A percentile compares a stretch with the other conserved stretches of the same genome.
These are phyloP conservation scores for Chlamydomonas urium DNA, from an alignment of 139 green algal species.

Conservation along the genomic window DNA sequence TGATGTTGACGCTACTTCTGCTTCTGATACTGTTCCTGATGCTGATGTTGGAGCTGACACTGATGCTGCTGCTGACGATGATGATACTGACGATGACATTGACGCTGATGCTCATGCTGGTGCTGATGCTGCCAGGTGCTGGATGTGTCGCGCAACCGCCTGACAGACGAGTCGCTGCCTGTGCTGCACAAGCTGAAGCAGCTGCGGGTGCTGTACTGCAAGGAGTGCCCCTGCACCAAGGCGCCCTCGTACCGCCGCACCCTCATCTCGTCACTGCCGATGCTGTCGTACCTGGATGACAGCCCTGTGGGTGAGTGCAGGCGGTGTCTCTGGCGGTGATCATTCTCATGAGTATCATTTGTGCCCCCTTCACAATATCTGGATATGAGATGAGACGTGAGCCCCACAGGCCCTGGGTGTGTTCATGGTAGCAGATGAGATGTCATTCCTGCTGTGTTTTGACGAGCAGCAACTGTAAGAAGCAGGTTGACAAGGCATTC, in stretches of 20 bases:
- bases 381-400: constrained; percentile 7
- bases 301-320: constrained; percentile 15
- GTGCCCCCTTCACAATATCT: too few relatives aligned
- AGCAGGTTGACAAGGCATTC: constrained; percentile 7
- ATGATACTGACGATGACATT: too few relatives aligned
- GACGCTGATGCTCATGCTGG: too few relatives aligned
- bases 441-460: too few relatives aligned
- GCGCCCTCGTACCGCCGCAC: neutral
- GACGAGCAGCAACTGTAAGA: constrained; percentile 7
- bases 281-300: constrained; percentile 22
- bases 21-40: too few relatives aligned
- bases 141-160: neutral
- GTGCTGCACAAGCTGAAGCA: neutral
- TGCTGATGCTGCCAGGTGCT: constrained; percentile 1
- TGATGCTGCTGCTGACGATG: too few relatives aligned
- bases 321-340: too few relatives aligned
- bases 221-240: constrained; percentile 2
- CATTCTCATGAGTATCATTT: too few relatives aligned
- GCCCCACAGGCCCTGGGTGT: neutral
- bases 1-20: too few relatives aligned
- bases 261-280: constrained; percentile 8
- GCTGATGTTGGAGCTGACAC: too few relatives aligned
- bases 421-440: constrained; percentile 8
- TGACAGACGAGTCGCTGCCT: neutral
- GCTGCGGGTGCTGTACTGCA: constrained; percentile 17